Base-by-base conservation (phyloP, 495 filamentous ascomycete species). In the Thozetella sp. region DNA sequence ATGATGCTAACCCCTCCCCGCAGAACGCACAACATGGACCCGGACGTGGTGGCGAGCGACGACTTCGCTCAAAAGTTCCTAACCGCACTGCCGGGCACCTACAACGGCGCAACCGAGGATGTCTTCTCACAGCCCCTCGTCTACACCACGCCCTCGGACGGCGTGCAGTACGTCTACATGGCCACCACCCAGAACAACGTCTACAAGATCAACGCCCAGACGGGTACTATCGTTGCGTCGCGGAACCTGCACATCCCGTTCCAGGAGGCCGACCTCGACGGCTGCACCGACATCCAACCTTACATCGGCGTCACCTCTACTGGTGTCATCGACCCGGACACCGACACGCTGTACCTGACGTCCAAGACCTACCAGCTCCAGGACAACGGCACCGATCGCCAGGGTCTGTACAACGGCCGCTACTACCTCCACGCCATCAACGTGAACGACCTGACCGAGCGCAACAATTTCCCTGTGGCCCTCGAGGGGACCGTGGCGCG, bases 1-100 rank as follows among this genome's bases (percentile, higher is more conserved):
- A 25, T 15, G 19, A 22, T 12, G 37, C 50, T 54, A 26, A 60
- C 51, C n/a, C n/a, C n/a, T 19, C 19, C 25, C 1, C 48, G 12
- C 55, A 75, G 69, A 25, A 80, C 76, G 59, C 77, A 81, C 62
- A 80, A 80, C 68, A 76, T 80, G 72, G 77, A 81, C 57, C 77
- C 77, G 17, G 63, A 70, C 10, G 60, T 79, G 24, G 70, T 81
- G 0, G 68, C 56, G 13, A 73, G 71, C 55, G 54, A 70, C 11
- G 62, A 75, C 27, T 80, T 81, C 56, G 75, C 72, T 15, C 76
- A 77, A 43, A 66, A 77, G 25, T 80, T 74, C 66, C 71, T 67
- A 45, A 79, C 72, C 26, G 55, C 53, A 3, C 64, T 80, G 26
- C 70, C 58, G 10, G 76, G 75, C 30, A 70, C 63, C 15, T 80